A percentile compares a stretch with the other conserved stretches of the same genome.
Conservation (phyloP, 768 basidiomycete genomes). For the Leccinum pellstonianum region DNA sequence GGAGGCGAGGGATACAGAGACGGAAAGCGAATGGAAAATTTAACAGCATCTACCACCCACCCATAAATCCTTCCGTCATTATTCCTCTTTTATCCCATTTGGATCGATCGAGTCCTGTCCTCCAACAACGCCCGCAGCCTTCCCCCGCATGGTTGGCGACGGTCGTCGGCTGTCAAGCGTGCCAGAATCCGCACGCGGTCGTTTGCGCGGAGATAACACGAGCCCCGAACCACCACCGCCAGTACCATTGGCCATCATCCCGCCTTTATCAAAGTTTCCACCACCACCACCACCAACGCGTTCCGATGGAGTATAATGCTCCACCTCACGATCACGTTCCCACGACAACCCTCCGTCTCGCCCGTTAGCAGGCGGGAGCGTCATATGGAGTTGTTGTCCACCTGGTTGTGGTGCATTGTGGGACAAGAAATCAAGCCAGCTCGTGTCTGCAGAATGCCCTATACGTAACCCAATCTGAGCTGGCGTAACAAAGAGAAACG, state of each 20-base stretch:
- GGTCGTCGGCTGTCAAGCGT: conserved; percentile 20
- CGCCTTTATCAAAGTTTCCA: conserved; percentile 7
- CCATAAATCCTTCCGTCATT: neutral
- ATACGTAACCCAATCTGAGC: neutral
- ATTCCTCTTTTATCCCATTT: conserved; percentile 31
- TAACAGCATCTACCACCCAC: neutral
- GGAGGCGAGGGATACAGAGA: neutral
- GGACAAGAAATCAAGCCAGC: conserved; percentile 35
- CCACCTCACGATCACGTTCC: conserved; percentile 32
- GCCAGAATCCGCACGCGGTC: conserved; percentile 25
- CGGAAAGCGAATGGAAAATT: neutral
- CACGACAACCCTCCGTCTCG: conserved; percentile 28
- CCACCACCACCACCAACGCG: conserved; percentile 19
- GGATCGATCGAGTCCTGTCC: conserved; percentile 18
- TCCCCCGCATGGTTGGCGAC: conserved; percentile 20
- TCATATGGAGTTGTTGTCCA: conserved; percentile 30
- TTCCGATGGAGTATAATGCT: conserved; percentile 31
- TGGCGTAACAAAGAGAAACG: neutral
- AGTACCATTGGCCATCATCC: neutral
- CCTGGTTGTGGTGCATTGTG: conserved; percentile 26
- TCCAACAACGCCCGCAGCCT: conserved; percentile 3
- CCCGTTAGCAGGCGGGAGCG: conserved; percentile 26
- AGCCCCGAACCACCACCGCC: conserved; percentile 13
- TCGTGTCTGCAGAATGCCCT: conserved; percentile 33
- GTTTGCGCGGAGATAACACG: conserved; percentile 29